Base-by-base conservation (phyloP, 495 filamentous ascomycete genomes). In the Durotheca rogersii region DNA sequence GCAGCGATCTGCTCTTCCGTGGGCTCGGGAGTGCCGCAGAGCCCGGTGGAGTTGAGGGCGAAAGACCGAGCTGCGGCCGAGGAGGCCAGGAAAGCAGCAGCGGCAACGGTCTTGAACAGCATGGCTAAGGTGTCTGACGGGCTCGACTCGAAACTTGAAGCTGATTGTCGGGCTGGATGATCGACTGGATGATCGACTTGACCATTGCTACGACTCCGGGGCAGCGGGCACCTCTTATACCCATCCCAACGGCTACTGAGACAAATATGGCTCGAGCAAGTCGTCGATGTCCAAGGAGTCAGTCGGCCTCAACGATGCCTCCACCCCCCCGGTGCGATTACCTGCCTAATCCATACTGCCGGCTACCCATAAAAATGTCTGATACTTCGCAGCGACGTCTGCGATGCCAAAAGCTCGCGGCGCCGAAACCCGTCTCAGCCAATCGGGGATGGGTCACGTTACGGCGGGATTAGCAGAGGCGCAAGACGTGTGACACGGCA, bases 21-120 rank as follows among this genome's bases (percentile, higher is more conserved):
- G 5, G 74, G 74, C 38, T 68, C 61, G n/a, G 63, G 69, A 14
- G 71, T 66, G 36, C 70, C 72, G 56, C 74, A 78, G 18, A 52
- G 16, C 15, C 53, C 47, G 16, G 62, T 60, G 17, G 14, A 20
- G 52, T 60, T 65, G 5, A 34, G 46, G 23, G 48, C 29, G 2
- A 54, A 43, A 42, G 39, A 67, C 60, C 47, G 56, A 57, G 32
- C 67, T 7, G 66, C 44, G 61, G 57, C 65, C 27, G 64, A 45
- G 6, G 56, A 62, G 42, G 64, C 65, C 61, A 64, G 33, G 6
- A 64, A 35, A 31, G 62, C 68, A 33, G 64, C 49, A 10, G 66
- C 39, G 30, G 62, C 56, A 36, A 67, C 41, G 2, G 60, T 36
- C 10, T 64, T 62, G 63, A 75, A 67, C 34, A 65, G 61, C 72